Base-by-base conservation (phyloP, 1,284 basidiomycete species). In the Irpex rosettiformis region DNA sequence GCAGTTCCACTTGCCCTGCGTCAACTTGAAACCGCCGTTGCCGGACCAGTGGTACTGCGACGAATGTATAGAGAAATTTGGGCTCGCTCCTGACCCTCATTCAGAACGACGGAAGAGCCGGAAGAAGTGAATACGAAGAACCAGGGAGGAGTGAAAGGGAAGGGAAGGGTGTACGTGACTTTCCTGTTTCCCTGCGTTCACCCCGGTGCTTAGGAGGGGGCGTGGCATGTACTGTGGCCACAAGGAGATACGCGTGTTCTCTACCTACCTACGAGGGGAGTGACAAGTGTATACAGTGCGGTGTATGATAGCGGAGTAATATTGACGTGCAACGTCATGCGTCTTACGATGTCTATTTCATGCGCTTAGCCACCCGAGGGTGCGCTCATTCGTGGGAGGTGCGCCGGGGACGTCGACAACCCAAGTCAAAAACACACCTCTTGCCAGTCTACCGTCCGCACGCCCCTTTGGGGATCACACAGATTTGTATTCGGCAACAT, bases 1-100 rank as follows among this genome's bases (percentile, higher is more conserved):
- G 11, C 33, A 85, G 84, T 86, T 86, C 76, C 84, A 86, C 60
- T 76, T 86, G 47, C 75, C 77, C 6, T 86, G 84, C 61, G 83
- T 86, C 53, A 81, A 78, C 59, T 72, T 86, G 60, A 85, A 83
- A 64, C 76, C 79, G 54, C 81, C 84, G 42, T 76, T 85, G 58
- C 84, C 83, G 8, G 84, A 85, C 62, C 73, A 74, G 48, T 86
- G 83, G 83, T 86, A 79, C 64, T 86, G 84, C 65, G 73, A 77
- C 4, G 79, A 83, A 42, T 86, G 84, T 64, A 76, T 64, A 18
- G 52, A 33, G 37, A 30, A 37, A 25, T 51, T 60, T 57, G 59
- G 62, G 64, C 65, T 55, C 65, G 27, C 42, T 47, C 58, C 52
- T 29, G 58, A 59, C 21, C 64, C 64, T 25, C 63, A 67, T 24